Base-by-base conservation (phyloP, 371 early-diverging fungal genomes). In the Fennellomyces sp. region DNA sequence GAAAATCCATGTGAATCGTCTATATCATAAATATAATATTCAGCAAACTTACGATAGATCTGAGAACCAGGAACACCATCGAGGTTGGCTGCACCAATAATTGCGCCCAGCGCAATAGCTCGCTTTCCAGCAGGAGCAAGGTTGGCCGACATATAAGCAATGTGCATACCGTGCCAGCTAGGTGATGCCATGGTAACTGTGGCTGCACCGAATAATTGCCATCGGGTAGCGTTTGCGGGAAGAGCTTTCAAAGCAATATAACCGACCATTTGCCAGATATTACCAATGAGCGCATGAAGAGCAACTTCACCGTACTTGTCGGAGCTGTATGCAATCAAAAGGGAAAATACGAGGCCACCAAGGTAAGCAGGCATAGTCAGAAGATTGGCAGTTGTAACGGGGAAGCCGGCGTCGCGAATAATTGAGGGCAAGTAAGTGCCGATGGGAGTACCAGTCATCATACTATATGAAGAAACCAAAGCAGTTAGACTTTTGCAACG, bases 331-430 rank as follows among this genome's bases (percentile, higher is more conserved):
- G 81, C 76, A 55, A 82, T 68, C 30, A 70, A 30, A n/a, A 79
- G 66, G 64, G 82, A 80, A 27, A 70, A 58, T 21, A 77, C 61
- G n/a, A 81, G 62, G 13, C 61, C 64, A 49, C 78, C 56, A 28
- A 81, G 61, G 50, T 83, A 73, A 0, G 78, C 68, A 15, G 85
- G 84, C 17, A 80, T 75, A 1, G 84, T 78, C 57, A 86, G 53
- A 17, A 82, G 60, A 57, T 86, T 86, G 28, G 80, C 67, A 1
- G 70, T 69, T 29, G 78, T 66, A 3, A 70, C 68, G 13, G 75
- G 52, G 47, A 82, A 84, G 0, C 84, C 83, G 33, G 74, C 69
- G 29, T 69, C 70, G 49, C 71, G 71, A 63, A 86, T 80, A 25
- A 82, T 78, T 52, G 70, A 54, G 4, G 87, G 87, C 12, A 82